Base-by-base conservation (phyloP, 2,329 filamentous ascomycete genomes). In the Arthrobotrys megalospora region DNA sequence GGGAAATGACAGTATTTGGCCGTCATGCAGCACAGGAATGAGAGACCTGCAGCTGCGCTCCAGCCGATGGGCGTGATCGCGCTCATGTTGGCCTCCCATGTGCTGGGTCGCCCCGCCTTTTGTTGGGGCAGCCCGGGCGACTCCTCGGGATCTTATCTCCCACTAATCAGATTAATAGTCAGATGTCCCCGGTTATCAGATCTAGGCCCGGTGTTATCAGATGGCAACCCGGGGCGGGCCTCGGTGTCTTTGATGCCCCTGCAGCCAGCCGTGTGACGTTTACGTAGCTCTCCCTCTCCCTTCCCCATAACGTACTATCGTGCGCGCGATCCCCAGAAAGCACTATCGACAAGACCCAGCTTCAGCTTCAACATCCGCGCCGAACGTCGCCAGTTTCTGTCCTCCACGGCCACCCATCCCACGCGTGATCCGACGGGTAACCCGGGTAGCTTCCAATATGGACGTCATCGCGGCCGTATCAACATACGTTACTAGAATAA, bases 401-500 rank as follows among this genome's bases (percentile, higher is more conserved):
- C 0, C 19, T 41, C 19, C 6, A 1, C 19, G 16, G 4, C 16
- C 21, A 43, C 19, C 50, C 19, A 11, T 41, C 19, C 14, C 14
- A 55, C 47, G 32, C 32, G 28, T 53, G 32, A 45, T 52, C 32
- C 32, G 3, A 41, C 19, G n/a, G n/a, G 16, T 24, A 28, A 16
- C 28, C 24, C 41, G 21, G 24, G 5, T 28, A 47, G 28, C 36
- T 34, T n/a, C 34, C 85, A 87, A 81, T 82, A 99, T 99, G 96
- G 96, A 99, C 84, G 91, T 98, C 83, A 92, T 96, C 80, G 92
- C 96, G 84, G 93, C 94, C 81, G 91, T 97, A 83, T 92, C 94
- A 82, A 92, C 93, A 86, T 99, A 99, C 87, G 92, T 99, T 88
- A 92, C 91, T 84, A 97, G 94, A 89, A 97, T 99, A 90, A 91